Base-by-base conservation (phyloP, 345 rosid species). In the Moricandia arvensis region DNA sequence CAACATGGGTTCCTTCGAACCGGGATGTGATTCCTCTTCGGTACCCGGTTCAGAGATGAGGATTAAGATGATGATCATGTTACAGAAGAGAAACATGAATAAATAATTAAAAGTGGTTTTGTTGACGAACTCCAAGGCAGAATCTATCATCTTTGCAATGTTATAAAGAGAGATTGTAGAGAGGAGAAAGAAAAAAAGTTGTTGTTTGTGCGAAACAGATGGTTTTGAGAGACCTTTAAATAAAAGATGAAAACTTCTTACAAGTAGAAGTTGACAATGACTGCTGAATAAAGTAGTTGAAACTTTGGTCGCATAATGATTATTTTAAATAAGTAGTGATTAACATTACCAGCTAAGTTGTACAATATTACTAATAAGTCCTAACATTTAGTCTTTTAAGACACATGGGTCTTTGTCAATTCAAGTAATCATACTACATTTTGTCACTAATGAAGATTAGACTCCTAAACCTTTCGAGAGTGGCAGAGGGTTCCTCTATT, bases 51-150 rank as follows among this genome's bases (percentile, higher is more conserved):
- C 72, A 58, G 59, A 53, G 33, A 79, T 3, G 54, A 79, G 66
- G 71, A 79, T 69, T 45, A 76, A 63, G 65, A 76, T 63, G 65
- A 76, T 76, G 65, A 76, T 73, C 34, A 79, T 10, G 51, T 79
- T 79, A 33, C 79, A 79, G 57, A 79, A 79, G 47, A 68, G 69
- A n/a, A 73, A 68, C 82, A 79, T 79, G 54, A 73, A 54, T 49
- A 34, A 41, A 38, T 75, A 76, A 69, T 63, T 69, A 2, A 75
- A 69, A 69, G 69, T 4, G 70, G 80, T 76, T 49, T 69, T 69
- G 29, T 62, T 63, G 53, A 79, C 37, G 31, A 74, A 18, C 66
- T 73, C 78, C 8, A 79, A n/a, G 3, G 69, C 34, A 30, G 65
- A 79, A 68, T 73, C 66, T 16, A 79, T 60, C 71, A 79, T 47